Evolutionary conservation across 140 eudicot species (phyloP), one percentile per base, ranked within the genome.

Genomic region (Cichorium intybus): DNA sequence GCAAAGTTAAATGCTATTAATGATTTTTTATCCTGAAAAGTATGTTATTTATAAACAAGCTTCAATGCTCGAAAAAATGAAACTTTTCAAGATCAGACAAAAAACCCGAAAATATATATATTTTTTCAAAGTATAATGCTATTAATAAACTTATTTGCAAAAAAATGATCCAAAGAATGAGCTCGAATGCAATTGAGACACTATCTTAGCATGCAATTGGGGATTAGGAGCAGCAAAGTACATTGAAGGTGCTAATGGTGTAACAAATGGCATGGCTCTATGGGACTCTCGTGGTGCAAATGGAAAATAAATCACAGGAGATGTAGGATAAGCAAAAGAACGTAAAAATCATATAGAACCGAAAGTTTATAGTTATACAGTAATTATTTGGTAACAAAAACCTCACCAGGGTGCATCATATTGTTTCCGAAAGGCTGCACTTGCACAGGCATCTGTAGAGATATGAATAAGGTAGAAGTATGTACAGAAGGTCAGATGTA

Each of bases 371-470:
- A 23, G 18, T 11, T 56, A 10, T 3, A 2, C 1, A 35, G 12
- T 3, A 48, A 54, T 64, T 4, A 51, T 15, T 11, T 48, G 35
- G 7, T 17, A 55, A 7, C 14, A 35, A 39, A 45, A 35, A 75
- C 39, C 90, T 75, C 75, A 90, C 89, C 95, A 69, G 93, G 81
- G 79, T 81, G 77, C 74, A 79, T 79, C 84, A 89, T 71, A 23
- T 84, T 87, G 70, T 68, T 61, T 26, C 57, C 83, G 76, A 70
- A 80, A 52, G 97, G 77, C 22, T 79, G 87, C 33, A 85, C 58
- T 49, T 80, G 88, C 21, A 83, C 73, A 62, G 76, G 87, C 55
- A 85, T 56, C 14, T 91, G 76, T 65, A 87, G 91, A 51, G 76
- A 63, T 26, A 76, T 45, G 74, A 50, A 78, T 7, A 83, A 73